Base-by-base conservation (phyloP, 2,329 filamentous ascomycete genomes). In the Lizonia empirigonia region DNA sequence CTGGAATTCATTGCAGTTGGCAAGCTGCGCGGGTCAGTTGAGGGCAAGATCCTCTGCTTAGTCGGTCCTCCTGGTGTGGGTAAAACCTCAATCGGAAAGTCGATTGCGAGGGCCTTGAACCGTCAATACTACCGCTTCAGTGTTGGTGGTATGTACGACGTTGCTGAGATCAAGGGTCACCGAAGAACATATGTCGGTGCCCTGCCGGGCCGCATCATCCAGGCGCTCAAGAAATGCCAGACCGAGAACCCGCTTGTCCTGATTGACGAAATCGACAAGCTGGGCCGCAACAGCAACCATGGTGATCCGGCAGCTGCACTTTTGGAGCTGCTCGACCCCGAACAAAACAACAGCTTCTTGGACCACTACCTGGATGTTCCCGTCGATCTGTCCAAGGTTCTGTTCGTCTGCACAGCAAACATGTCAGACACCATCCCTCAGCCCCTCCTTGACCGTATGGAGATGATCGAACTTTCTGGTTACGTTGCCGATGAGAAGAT, bases 361-460 rank as follows among this genome's bases (percentile, higher is more conserved):
- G 94, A 99, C 65, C 94, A 99, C 74, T 99, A 99, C 77, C 91
- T 99, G 84, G 94, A 99, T 72, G 91, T 99, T 0, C 94, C 94
- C 0, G 93, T 99, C 5, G 94, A 99, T 70, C 80, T 99, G 41
- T 97, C 92, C 41, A 97, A 97, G 77, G 94, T 99, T 2, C 82
- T 99, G 18, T 99, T 99, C 70, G 94, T 99, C 33, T 99, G 94
- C 81, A 99, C 94, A 12, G 94, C 94, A 53, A 99, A 99, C 74
- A 95, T 97, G 88, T 96, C 92, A 0, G 94, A 99, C 67, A 99
- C 94, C 0, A 99, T 99, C 55, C 94, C 94, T 13, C 85, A 92
- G 33, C 95, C 94, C 3, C 81, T 99, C 0, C 82, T 97, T 13
- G 94, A 99, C 71, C 88, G 94, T 63, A 99, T 99, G 94, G 94